Evolutionary conservation across 1,284 basidiomycete species (phyloP), one percentile per base, ranked within the genome.

Genomic region (Papiliotrema nemorosa): DNA sequence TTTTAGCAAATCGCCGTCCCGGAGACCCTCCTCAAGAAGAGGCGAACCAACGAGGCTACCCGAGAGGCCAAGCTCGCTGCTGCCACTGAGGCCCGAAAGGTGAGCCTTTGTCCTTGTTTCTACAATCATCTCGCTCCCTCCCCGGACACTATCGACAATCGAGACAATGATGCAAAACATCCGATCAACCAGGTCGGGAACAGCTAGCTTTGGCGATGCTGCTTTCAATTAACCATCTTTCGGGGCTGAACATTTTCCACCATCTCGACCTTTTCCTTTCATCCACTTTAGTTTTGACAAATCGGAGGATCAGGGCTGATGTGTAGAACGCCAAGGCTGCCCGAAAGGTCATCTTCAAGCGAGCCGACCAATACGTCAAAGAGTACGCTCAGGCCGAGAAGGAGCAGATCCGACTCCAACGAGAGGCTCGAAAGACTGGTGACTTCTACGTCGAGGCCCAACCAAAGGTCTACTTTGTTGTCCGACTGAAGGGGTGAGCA

Each of bases 321-420:
- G 38, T 13, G 12, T 70, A 97, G 93, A 86, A 87, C 49, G 79
- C 83, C 68, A 87, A 87, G 76, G 85, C 89, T 59, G 93, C 94
- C 82, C 87, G 96, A 79, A 88, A 88, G 78, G 87, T 97, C 75
- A 86, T 97, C 81, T 98, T 98, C 87, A 98, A 98, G 87, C 90
- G 96, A 58, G 94, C 96, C 49, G 96, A 98, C 79, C 80, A 88
- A 63, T 97, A 97, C 78, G 92, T 97, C 67, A 96, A 97, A 82
- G 94, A 97, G 80, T 97, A 97, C 79, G 78, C 87, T 55, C 63
- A 81, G 56, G 85, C 86, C 79, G 96, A 99, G 84, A 86, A 84
- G 79, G 96, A 98, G 81, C 91, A 97, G 81, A 84, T 98, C 76
- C 87, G 91, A 63, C 80, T 97, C 74, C 93, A 91, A 81, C 86